A percentile compares a stretch with the other conserved stretches of the same genome.
These are phyloP conservation scores for Pythium rhizo-oryzae DNA, from an alignment of 352 stramenopile species.

Conservation along the genomic window DNA sequence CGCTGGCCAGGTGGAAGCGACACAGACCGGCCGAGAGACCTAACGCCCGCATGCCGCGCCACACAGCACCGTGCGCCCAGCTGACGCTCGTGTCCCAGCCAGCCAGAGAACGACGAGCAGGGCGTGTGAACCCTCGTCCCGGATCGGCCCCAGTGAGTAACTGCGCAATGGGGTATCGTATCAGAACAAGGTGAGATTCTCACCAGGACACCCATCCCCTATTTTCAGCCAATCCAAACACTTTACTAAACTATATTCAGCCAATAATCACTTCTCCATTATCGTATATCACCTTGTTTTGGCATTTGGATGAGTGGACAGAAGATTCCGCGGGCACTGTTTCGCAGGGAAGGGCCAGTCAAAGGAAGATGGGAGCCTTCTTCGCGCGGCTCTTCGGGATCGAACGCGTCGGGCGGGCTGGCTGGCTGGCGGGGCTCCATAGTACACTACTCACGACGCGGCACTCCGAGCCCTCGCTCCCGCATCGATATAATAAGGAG, in stretches of 20 bases:
- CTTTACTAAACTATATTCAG: not conserved
- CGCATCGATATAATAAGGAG: too few relatives aligned
- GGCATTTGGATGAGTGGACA: conserved; percentile 3
- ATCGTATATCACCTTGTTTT: conserved; percentile 4
- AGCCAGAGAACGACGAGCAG: not conserved
- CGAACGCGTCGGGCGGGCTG: not conserved
- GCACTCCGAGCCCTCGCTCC: too few relatives aligned
- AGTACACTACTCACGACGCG: too few relatives aligned
- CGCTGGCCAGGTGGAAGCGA: conserved; percentile 8
- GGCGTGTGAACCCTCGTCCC: conserved; percentile 21
- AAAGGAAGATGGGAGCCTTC: not conserved
- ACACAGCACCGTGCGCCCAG: too few relatives aligned
- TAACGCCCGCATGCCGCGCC: not conserved
- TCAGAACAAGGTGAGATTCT: conserved; percentile 24
- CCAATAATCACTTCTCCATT: conserved; percentile 1
- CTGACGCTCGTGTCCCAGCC: conserved; percentile 18
- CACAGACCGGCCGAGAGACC: too few relatives aligned
- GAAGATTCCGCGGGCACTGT: not conserved
- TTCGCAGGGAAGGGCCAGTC: not conserved
- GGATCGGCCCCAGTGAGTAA: conserved; percentile 24
- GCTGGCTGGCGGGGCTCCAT: too few relatives aligned
- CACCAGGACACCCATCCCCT: too few relatives aligned
- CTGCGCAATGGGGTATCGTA: not conserved
- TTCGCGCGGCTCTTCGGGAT: not conserved
- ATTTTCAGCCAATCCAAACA: not conserved